These are phyloP conservation scores for Dryas alaskensis DNA, from an alignment of 306 rosid genomes.

Conservation along the genomic window DNA sequence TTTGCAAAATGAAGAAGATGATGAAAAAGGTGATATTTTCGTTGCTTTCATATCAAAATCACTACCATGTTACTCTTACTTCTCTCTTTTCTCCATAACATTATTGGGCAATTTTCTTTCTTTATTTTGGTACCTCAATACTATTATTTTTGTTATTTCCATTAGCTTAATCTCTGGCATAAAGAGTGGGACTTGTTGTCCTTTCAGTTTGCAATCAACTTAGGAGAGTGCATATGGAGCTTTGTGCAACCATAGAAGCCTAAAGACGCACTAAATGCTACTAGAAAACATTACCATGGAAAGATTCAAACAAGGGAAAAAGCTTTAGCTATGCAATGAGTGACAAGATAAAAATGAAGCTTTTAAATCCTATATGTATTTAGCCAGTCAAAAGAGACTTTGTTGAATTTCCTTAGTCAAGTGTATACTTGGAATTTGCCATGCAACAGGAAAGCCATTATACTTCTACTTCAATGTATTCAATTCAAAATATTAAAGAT, in stretches of 20 bases:
- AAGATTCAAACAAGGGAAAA: background rate
- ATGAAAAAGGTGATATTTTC: slow-evolving; percentile 47
- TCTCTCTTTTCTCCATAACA: background rate
- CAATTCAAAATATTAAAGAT: background rate
- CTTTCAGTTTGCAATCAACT: background rate
- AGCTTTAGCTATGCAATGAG: background rate
- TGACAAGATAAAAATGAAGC: background rate
- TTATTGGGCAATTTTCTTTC: background rate
- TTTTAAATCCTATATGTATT: too few relatives aligned
- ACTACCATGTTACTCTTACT: background rate
- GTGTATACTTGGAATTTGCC: background rate
- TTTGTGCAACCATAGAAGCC: background rate
- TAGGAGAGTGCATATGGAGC: background rate
- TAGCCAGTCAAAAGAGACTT: background rate
- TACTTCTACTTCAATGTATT: background rate
- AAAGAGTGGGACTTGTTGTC: too few relatives aligned
- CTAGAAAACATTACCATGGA: background rate
- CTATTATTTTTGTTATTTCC: too few relatives aligned
- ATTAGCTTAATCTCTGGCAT: background rate
- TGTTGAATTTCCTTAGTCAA: background rate
- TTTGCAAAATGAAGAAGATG: slow-evolving; percentile 47
- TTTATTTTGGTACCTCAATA: too few relatives aligned
- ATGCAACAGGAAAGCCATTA: background rate
- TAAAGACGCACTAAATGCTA: background rate
- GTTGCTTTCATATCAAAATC: background rate